These are phyloP conservation scores for Candida ascalaphidarum DNA, from an alignment of 805 yeast species.

Conservation along the genomic window DNA sequence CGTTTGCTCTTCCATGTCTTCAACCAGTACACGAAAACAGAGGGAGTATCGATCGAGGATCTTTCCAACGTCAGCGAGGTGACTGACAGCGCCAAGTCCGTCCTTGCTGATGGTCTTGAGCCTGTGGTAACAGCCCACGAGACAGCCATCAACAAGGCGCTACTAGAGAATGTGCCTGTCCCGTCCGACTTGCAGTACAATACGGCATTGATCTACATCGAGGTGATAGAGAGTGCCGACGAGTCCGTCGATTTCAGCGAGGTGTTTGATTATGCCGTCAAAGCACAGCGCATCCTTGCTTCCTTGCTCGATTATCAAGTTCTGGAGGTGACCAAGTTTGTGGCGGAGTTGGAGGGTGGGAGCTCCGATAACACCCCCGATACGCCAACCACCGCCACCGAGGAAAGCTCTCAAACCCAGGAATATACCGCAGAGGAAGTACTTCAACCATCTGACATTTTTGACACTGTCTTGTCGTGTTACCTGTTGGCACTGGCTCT, in stretches of 20 bases:
- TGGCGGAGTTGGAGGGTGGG: slow-evolving; percentile 10
- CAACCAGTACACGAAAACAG: slow-evolving; percentile 38
- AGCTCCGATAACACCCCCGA: slow-evolving; percentile 1
- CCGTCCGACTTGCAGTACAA: slow-evolving; percentile 41
- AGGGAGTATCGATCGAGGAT: slow-evolving; percentile 21
- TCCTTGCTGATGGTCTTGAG: slow-evolving; percentile 31
- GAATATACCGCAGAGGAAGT: slow-evolving; percentile 13
- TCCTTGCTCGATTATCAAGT: slow-evolving; percentile 19
- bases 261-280: slow-evolving; percentile 8
- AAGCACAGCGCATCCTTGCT: slow-evolving; percentile 12
- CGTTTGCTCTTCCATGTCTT: slow-evolving; percentile 55
- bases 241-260: slow-evolving; percentile 6
- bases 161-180: slow-evolving; percentile 3
- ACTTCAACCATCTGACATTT: slow-evolving; percentile 26
- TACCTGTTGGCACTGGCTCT: slow-evolving; percentile 21
- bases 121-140: slow-evolving; percentile 32
- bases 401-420: too few relatives aligned
- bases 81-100: slow-evolving; percentile 16
- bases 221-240: slow-evolving; percentile 29
- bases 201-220: slow-evolving; percentile 38
- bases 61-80: slow-evolving; percentile 27
- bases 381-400: slow-evolving; percentile 1
- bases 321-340: slow-evolving; percentile 17
- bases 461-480: slow-evolving; percentile 22
- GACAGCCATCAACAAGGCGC: slow-evolving; percentile 18